Percentiles rank a stretch among this genome's conserved stretches.
Evolutionary conservation across 2,329 filamentous ascomycete genomes (phyloP).

Genomic region (Calonectria hongkongensis): DNA sequence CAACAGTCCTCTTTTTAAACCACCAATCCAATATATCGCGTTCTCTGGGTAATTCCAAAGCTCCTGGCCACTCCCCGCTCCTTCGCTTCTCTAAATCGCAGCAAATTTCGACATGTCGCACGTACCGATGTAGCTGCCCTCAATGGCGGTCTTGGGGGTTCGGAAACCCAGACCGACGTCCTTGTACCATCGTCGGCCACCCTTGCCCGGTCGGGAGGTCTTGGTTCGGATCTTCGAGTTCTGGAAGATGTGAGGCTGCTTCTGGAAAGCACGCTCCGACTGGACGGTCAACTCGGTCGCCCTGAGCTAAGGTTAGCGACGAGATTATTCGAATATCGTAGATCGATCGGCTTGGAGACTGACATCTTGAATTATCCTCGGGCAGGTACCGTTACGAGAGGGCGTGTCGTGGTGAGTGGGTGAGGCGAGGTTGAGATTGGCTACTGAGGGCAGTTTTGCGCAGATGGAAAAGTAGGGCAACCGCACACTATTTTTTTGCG

Average conservation of each 20-base stretch:
- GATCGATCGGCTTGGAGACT: constrained; percentile 53
- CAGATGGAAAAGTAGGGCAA: constrained; percentile 62
- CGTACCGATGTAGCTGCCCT: constrained; percentile 99
- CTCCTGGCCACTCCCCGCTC: constrained; percentile 10
- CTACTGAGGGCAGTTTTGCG: constrained; percentile 59
- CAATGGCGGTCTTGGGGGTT: constrained; percentile 98
- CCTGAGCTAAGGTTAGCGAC: constrained; percentile 76
- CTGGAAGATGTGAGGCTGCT: constrained; percentile 99
- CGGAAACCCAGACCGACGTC: constrained; percentile 99
- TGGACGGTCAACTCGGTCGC: constrained; percentile 99
- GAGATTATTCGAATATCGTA: constrained; percentile 45
- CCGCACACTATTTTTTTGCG: constrained; percentile 60
- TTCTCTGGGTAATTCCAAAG: not conserved
- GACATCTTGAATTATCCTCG: constrained; percentile 67
- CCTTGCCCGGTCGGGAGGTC: constrained; percentile 91
- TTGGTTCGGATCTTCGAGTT: constrained; percentile 95
- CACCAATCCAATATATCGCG: not conserved
- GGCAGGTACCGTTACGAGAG: constrained; percentile 62
- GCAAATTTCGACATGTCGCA: constrained; percentile 58
- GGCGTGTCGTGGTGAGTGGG: constrained; percentile 63
- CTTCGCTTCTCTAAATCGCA: constrained; percentile 35
- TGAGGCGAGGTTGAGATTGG: constrained; percentile 58
- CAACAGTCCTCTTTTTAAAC: constrained; percentile 31
- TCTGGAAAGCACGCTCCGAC: constrained; percentile 99
- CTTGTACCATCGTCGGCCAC: constrained; percentile 97